Percentiles rank a stretch among this genome's conserved stretches.
Conservation (phyloP, 768 basidiomycete species). For the Steccherinum ochraceum region DNA sequence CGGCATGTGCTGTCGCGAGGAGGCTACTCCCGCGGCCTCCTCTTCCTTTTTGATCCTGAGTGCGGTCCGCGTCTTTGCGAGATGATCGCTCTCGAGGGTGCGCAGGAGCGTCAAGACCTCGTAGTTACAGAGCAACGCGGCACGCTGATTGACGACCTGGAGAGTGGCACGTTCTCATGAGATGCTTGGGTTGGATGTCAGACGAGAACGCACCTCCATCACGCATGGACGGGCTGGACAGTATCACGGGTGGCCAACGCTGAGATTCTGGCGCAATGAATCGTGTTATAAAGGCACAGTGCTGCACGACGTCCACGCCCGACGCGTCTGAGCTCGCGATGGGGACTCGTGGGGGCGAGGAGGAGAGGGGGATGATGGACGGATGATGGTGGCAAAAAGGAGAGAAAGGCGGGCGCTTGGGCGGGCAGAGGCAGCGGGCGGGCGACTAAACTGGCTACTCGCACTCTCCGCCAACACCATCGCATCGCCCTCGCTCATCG, state of each 20-base stretch:
- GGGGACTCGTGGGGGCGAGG: no score
- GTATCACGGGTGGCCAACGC: no score
- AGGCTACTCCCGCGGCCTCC: slow-evolving; percentile 36
- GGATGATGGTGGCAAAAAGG: not conserved
- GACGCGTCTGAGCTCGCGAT: no score
- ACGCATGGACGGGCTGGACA: not conserved
- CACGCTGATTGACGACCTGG: slow-evolving; percentile 62
- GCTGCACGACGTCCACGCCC: no score
- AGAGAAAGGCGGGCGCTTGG: not conserved
- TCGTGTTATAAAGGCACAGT: no score
- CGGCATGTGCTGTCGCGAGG: slow-evolving; percentile 23
- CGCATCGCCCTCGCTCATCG: not conserved
- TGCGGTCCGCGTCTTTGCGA: slow-evolving; percentile 63
- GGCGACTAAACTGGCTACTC: not conserved
- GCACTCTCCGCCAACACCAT: not conserved
- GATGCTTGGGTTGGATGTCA: not conserved
- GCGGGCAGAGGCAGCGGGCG: no score
- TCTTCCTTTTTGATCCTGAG: slow-evolving; percentile 75
- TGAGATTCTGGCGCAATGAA: not conserved
- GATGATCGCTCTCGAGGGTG: slow-evolving; percentile 69
- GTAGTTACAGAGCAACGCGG: slow-evolving; percentile 82
- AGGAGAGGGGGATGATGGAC: not conserved
- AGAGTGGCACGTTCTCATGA: not conserved
- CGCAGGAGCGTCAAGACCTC: slow-evolving; percentile 79
- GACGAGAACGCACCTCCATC: slow-evolving; percentile 21